phyloP scores from a whole-genome alignment of 1,284 basidiomycete species.

The Ustilago nuda region DNA sequence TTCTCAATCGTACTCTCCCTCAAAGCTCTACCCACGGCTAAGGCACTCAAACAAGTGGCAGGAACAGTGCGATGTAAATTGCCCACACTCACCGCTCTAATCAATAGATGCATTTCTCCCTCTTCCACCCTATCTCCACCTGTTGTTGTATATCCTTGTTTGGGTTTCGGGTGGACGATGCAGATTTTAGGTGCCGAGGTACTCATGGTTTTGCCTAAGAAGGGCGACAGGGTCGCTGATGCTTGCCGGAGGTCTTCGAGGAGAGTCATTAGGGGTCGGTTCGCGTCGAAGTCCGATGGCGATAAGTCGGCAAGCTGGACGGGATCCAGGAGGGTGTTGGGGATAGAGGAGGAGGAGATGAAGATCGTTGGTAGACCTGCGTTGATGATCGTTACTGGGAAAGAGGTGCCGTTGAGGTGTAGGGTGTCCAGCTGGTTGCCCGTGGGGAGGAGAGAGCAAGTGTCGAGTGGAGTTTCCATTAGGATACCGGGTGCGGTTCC shows the following conservation, averaged over 20 bases:
- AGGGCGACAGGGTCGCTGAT: constrained; percentile 37
- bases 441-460: constrained; percentile 44
- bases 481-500: constrained; percentile 58
- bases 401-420: constrained; percentile 13
- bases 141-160: constrained; percentile 50
- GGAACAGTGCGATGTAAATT: constrained; percentile 65
- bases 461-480: constrained; percentile 59
- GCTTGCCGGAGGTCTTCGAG: constrained; percentile 54
- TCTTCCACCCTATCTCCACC: constrained; percentile 29
- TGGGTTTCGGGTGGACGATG: constrained; percentile 54
- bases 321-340: constrained; percentile 29
- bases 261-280: constrained; percentile 36
- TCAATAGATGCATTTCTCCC: constrained; percentile 53
- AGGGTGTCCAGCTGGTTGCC: constrained; percentile 48
- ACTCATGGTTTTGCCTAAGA: constrained; percentile 34
- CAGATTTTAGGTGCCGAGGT: constrained; percentile 66
- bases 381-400: constrained; percentile 58
- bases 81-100: constrained; percentile 59
- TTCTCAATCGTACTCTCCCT: constrained; percentile 44
- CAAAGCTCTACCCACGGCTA: constrained; percentile 49
- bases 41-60: constrained; percentile 62
- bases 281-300: constrained; percentile 53
- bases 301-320: constrained; percentile 5
- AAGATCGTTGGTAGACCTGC: constrained; percentile 65
- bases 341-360: constrained; percentile 43